These are phyloP conservation scores for Coemansia sp. DNA, from an alignment of 192 early-diverging fungal species.

Conservation along the genomic window DNA sequence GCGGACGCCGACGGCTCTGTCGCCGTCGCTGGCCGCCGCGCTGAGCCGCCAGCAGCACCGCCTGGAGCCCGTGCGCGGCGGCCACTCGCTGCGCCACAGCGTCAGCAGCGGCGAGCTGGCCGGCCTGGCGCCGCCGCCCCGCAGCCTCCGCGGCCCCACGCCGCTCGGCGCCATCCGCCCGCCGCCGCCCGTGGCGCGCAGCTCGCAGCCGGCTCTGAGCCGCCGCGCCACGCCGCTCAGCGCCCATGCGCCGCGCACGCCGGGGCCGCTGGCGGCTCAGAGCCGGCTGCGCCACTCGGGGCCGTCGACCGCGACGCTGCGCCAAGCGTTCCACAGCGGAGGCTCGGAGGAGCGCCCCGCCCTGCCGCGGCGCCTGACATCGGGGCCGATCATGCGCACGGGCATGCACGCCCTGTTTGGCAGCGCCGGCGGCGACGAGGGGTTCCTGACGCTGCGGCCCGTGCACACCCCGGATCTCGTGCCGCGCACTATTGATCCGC, in stretches of 20 bases:
- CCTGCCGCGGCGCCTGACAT: not conserved
- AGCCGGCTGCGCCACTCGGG: not conserved
- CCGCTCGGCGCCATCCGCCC: not conserved
- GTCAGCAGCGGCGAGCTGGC: constrained; percentile 11
- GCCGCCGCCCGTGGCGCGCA: not conserved
- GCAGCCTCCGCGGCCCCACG: not conserved
- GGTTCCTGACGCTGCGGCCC: constrained; percentile 47
- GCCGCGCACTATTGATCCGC: constrained; percentile 43
- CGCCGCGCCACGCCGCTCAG: not conserved
- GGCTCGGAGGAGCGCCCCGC: constrained; percentile 7
- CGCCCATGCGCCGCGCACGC: not conserved
- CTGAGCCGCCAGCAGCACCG: constrained; percentile 29
- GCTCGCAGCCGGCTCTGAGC: not conserved
- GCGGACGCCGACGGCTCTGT: constrained; percentile 9
- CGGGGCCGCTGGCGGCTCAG: not conserved
- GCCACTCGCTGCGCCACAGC: not conserved
- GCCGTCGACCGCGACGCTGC: not conserved
- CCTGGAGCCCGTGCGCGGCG: constrained; percentile 14
- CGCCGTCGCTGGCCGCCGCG: constrained; percentile 8
- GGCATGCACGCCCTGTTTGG: not conserved
- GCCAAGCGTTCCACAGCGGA: not conserved
- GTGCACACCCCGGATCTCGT: constrained; percentile 52
- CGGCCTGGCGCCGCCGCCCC: constrained; percentile 9
- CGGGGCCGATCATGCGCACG: not conserved
- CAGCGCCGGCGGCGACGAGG: constrained; percentile 8